phyloP scores from a whole-genome alignment of 768 basidiomycete species.

The Pleurotus cornucopiae region DNA sequence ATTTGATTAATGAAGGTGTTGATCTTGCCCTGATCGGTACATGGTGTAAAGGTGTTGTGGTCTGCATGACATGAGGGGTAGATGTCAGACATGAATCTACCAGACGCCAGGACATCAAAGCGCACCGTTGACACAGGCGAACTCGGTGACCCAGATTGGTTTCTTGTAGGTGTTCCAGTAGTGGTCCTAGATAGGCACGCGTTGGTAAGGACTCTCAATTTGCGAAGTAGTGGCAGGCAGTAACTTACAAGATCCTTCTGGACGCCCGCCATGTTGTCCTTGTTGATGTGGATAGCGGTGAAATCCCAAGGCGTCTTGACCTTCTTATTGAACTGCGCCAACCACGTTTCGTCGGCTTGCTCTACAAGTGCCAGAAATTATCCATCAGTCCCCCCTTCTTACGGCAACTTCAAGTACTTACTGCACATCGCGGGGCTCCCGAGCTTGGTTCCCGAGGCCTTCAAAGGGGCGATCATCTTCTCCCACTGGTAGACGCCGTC shows the following conservation, averaged over 20 bases:
- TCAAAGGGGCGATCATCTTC: constrained; percentile 35
- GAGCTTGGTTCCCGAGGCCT: constrained; percentile 33
- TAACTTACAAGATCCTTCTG: constrained; percentile 35
- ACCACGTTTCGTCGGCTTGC: constrained; percentile 46
- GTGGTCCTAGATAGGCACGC: constrained; percentile 26
- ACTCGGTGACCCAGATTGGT: constrained; percentile 46
- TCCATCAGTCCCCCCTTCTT: not conserved
- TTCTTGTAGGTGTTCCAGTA: constrained; percentile 38
- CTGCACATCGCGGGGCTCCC: constrained; percentile 49
- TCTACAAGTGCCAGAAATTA: constrained; percentile 22
- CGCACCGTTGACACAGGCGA: constrained; percentile 43
- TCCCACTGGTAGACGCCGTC: constrained; percentile 39
- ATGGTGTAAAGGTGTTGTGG: constrained; percentile 34
- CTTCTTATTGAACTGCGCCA: constrained; percentile 31
- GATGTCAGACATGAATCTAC: no score
- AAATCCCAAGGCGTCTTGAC: constrained; percentile 41
- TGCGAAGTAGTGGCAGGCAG: not conserved
- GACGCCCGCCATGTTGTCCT: constrained; percentile 40
- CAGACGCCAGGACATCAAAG: not conserved
- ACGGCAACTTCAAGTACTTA: constrained; percentile 19
- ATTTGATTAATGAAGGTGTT: constrained; percentile 35
- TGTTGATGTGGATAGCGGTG: constrained; percentile 45
- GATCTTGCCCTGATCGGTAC: constrained; percentile 39
- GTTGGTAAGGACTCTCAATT: not conserved
- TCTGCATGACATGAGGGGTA: constrained; percentile 18